Conservation (phyloP, 441 rosid species). For the Populus hybrid region DNA sequence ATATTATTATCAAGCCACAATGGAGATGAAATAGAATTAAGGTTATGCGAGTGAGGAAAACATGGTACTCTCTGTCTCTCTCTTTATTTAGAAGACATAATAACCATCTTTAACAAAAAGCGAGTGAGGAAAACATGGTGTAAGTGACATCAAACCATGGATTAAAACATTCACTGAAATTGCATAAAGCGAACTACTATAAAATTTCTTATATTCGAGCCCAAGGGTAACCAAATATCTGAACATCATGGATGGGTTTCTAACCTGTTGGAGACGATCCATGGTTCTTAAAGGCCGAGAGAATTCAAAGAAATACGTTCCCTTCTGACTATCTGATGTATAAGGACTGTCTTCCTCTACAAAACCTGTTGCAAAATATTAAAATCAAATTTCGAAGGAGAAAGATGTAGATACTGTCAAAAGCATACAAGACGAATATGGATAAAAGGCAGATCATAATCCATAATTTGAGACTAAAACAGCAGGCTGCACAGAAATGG, state of each 20-base stretch:
- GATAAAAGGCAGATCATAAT: background rate
- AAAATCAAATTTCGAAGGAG: background rate
- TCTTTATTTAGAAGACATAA: too few species aligned
- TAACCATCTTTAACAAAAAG: background rate
- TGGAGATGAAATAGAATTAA: background rate
- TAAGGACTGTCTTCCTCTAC: conserved; percentile 91
- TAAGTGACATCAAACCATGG: background rate
- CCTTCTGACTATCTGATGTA: conserved; percentile 57
- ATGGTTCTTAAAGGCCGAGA: conserved; percentile 87
- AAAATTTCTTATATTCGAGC: background rate
- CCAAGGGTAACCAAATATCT: conserved; percentile 7
- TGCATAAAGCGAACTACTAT: background rate
- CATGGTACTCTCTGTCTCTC: background rate
- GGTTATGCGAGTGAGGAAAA: background rate
- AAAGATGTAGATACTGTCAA: background rate
- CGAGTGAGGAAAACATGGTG: background rate
- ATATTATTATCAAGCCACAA: background rate
- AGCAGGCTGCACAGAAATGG: background rate
- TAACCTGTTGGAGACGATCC: conserved; percentile 91
- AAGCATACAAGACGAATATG: background rate
- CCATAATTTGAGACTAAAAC: background rate
- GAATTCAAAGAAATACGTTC: conserved; percentile 82
- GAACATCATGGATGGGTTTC: conserved; percentile 21
- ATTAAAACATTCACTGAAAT: background rate
- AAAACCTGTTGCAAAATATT: conserved; percentile 46